These are phyloP conservation scores for Kentomonas sorsogonicus DNA, from an alignment of 208 protist genomes.

Conservation along the genomic window DNA sequence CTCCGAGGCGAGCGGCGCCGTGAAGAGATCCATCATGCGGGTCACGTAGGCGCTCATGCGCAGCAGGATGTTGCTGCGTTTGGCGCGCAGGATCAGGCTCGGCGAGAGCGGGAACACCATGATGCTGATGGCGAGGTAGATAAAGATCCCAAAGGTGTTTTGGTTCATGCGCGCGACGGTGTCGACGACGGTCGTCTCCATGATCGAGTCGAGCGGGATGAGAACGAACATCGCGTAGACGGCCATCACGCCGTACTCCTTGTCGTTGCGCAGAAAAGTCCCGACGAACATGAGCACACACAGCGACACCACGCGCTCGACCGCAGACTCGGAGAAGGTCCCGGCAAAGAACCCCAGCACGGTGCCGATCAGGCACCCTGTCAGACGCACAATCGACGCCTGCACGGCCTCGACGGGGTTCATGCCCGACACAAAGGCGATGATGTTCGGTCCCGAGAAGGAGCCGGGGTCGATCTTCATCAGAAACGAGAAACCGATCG, in stretches of 20 bases:
- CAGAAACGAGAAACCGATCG: constrained; percentile 71
- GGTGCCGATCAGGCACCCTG: constrained; percentile 78
- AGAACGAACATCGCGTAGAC: constrained; percentile 87
- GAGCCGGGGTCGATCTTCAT: constrained; percentile 54
- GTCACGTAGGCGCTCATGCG: constrained; percentile 43
- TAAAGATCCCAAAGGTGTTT: constrained; percentile 88
- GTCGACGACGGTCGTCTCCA: constrained; percentile 45
- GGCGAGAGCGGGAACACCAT: constrained; percentile 72
- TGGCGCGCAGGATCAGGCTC: constrained; percentile 62
- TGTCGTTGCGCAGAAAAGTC: constrained; percentile 77
- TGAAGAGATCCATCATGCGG: constrained; percentile 60
- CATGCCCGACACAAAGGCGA: constrained; percentile 79
- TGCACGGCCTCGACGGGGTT: constrained; percentile 86
- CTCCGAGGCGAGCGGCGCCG: constrained; percentile 16
- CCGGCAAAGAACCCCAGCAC: constrained; percentile 86
- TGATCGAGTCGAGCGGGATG: constrained; percentile 67
- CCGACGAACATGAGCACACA: constrained; percentile 74
- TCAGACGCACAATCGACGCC: constrained; percentile 78
- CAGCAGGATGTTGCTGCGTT: constrained; percentile 69
- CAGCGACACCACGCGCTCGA: constrained; percentile 73
- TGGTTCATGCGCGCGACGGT: constrained; percentile 84
- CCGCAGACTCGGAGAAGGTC: constrained; percentile 55
- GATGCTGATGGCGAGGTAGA: constrained; percentile 79
- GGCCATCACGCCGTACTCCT: constrained; percentile 81
- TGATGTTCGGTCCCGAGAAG: constrained; percentile 83